These are phyloP conservation scores for Penicillium salamii DNA, from an alignment of 495 filamentous ascomycete species.

Conservation along the genomic window DNA sequence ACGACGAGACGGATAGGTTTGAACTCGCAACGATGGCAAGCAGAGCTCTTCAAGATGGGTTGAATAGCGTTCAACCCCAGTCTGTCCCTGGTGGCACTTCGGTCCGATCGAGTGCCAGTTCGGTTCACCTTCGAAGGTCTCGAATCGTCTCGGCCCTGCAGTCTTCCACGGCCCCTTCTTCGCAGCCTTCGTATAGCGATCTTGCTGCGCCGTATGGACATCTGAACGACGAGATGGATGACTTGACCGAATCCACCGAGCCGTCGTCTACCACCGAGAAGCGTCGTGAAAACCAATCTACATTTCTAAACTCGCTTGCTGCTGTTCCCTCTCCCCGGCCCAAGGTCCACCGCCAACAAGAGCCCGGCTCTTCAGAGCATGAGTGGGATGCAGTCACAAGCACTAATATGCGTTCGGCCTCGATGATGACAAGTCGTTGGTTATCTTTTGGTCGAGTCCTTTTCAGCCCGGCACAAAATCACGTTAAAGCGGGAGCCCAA, in stretches of 20 bases:
- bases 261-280: conserved; percentile 6
- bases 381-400: conserved; percentile 64
- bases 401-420: conserved; percentile 80
- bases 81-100: conserved; percentile 18
- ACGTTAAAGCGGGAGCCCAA: conserved; percentile 60
- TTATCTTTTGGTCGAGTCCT: conserved; percentile 92
- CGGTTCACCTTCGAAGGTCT: conserved; percentile 41
- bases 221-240: conserved; percentile 10
- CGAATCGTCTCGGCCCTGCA: conserved; percentile 41
- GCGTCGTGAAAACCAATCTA: conserved; percentile 26
- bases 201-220: conserved; percentile 35
- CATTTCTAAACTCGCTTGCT: conserved; percentile 29
- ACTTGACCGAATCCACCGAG: not conserved
- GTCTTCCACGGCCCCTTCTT: conserved; percentile 37
- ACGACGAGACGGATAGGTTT: conserved; percentile 26
- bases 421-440: conserved; percentile 78
- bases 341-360: conserved; percentile 35
- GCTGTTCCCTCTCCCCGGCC: conserved; percentile 27
- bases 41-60: conserved; percentile 38
- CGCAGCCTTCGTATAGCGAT: conserved; percentile 40
- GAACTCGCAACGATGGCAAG: conserved; percentile 42
- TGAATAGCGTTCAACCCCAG: conserved; percentile 23
- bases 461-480: conserved; percentile 86
- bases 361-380: conserved; percentile 49
- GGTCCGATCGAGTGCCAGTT: conserved; percentile 27